Evolutionary conservation across 2,329 filamentous ascomycete genomes (phyloP), one percentile per base, ranked within the genome.

Genomic region (Claviceps paspali): DNA sequence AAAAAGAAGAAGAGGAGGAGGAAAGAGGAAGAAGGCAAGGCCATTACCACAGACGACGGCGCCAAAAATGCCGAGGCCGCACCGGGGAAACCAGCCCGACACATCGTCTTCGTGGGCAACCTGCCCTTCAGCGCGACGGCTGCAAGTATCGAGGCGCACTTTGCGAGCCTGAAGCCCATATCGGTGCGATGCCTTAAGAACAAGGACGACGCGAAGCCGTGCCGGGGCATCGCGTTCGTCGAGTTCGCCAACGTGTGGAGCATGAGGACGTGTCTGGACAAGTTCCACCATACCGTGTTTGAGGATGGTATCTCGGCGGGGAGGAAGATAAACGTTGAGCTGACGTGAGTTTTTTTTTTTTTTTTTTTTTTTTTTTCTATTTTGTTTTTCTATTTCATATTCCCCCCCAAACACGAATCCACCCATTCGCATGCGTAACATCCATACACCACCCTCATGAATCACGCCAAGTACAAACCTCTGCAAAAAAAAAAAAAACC

Each of bases 251-350:
- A 76, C 47, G 92, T 79, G 61, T 82, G 87, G 59, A 76, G 81
- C 53, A 92, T 94, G 85, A 82, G 92, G 67, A 91, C 84, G 23
- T 93, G 85, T 53, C 68, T 96, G 42, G 83, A 87, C 59, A 76
- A 85, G 45, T 88, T 88, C 61, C 87, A 96, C 61, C 87, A 95
- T 62, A 81, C 76, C 41, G 69, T 70, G 45, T 92, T 95, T 54
- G 59, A 66, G 54, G 65, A 77, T 58, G 63, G 65, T 44, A 43
- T 59, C 12, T 65, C 61, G 29, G 55, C 63, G 12, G 62, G 76
- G 36, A 68, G 88, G 49, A 82, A 79, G 60, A 92, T 96, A 51
- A 95, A 94, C 54, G 82, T 95, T 19, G 88, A 95, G 62, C 62
- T 96, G 47, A 94, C 86, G 71, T 85, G 59, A 59, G 77, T 70